These are phyloP conservation scores for Trametes cinnabarina DNA, from an alignment of 768 basidiomycete genomes.

Conservation along the genomic window DNA sequence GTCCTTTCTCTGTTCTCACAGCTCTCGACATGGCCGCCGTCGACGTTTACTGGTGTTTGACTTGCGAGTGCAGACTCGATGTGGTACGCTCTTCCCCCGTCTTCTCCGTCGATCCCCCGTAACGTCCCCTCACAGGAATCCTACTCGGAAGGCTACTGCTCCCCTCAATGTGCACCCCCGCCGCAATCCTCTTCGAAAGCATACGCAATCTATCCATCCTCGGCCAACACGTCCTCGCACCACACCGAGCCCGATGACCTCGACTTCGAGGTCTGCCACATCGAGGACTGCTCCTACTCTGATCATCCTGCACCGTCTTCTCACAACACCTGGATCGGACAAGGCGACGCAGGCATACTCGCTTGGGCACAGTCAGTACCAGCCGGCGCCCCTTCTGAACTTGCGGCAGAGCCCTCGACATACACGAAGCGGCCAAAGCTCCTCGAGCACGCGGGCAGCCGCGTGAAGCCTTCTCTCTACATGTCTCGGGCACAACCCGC, in stretches of 20 bases:
- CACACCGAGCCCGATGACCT: conserved; percentile 11
- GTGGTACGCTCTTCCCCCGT: conserved; percentile 33
- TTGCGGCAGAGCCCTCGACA: background rate
- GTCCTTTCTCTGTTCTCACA: background rate
- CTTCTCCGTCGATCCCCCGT: conserved; percentile 13
- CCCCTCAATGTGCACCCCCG: conserved; percentile 40
- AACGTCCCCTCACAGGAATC: conserved; percentile 34
- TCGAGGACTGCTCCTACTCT: background rate
- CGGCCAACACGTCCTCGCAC: conserved; percentile 7
- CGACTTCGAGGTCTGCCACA: conserved; percentile 8
- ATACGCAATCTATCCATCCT: conserved; percentile 13
- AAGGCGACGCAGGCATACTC: conserved; percentile 42
- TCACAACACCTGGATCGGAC: conserved; percentile 37
- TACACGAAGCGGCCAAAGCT: conserved; percentile 16
- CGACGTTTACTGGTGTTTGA: conserved; percentile 73
- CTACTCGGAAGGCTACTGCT: conserved; percentile 50
- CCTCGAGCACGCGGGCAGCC: conserved; percentile 6
- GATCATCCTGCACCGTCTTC: background rate
- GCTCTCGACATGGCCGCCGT: conserved; percentile 35
- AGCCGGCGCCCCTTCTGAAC: conserved; percentile 19
- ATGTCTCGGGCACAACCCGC: conserved; percentile 40
- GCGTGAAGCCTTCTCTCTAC: conserved; percentile 36
- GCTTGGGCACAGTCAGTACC: conserved; percentile 37
- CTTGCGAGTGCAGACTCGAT: conserved; percentile 57
- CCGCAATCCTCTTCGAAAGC: conserved; percentile 23